Percentiles rank a stretch among this genome's conserved stretches.
Evolutionary conservation across 495 filamentous ascomycete species (phyloP).

Genomic region (Bryoglossum gracile): DNA sequence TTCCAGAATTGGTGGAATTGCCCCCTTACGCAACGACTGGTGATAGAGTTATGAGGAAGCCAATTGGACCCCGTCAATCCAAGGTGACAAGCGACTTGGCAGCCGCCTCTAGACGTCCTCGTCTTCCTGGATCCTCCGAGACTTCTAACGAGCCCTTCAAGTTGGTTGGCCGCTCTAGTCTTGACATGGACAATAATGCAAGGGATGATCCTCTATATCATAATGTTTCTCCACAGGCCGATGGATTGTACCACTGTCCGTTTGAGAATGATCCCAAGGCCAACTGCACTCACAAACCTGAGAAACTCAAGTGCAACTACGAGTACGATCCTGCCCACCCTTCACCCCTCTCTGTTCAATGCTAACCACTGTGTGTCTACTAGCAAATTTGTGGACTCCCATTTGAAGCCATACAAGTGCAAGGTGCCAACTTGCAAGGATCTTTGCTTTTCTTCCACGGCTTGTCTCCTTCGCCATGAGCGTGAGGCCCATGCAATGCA

Average conservation of each 20-base stretch:
- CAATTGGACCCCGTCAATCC: conserved; percentile 20
- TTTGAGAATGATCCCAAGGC: conserved; percentile 48
- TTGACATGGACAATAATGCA: conserved; percentile 47
- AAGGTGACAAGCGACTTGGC: conserved; percentile 21
- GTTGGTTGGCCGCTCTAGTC: conserved; percentile 19
- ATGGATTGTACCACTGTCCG: conserved; percentile 88
- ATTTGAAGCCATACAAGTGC: conserved; percentile 90
- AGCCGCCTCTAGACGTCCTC: conserved; percentile 10
- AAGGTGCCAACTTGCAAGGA: conserved; percentile 71
- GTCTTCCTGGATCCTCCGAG: conserved; percentile 17
- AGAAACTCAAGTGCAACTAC: conserved; percentile 95
- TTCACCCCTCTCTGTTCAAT: neutral
- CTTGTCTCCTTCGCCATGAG: conserved; percentile 90
- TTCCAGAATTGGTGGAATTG: conserved; percentile 19
- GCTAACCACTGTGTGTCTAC: conserved; percentile 24
- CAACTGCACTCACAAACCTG: conserved; percentile 76
- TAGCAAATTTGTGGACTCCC: conserved; percentile 93
- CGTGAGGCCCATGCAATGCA: conserved; percentile 92
- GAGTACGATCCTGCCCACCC: conserved; percentile 55
- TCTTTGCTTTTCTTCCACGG: conserved; percentile 82
- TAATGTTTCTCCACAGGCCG: conserved; percentile 51
- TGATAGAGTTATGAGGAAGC: conserved; percentile 20
- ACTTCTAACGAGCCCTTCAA: conserved; percentile 20
- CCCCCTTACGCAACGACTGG: conserved; percentile 20
- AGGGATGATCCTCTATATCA: conserved; percentile 75